Evolutionary conservation across 768 basidiomycete species (phyloP).

Genomic region (Rubroboletus satanas): DNA sequence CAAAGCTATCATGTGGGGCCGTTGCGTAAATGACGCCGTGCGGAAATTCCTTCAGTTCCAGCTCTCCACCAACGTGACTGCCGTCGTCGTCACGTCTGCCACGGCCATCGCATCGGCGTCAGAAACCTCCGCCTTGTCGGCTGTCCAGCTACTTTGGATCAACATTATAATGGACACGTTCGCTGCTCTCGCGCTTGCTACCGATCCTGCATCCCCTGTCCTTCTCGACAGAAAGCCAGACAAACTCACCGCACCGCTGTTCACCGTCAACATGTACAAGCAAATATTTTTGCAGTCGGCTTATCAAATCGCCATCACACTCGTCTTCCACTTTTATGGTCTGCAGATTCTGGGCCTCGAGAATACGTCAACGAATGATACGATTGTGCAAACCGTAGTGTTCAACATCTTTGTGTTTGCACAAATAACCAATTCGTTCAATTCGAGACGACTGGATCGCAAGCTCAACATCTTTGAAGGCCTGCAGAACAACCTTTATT

Average conservation of each 20-base stretch:
- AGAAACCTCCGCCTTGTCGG: conserved; percentile 85
- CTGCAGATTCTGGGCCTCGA: conserved; percentile 61
- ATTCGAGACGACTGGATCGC: conserved; percentile 82
- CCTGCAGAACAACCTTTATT: conserved; percentile 74
- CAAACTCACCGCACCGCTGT: conserved; percentile 81
- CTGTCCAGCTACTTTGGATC: conserved; percentile 97
- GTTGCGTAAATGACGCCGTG: conserved; percentile 96
- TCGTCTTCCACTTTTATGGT: conserved; percentile 89
- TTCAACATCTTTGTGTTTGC: conserved; percentile 99
- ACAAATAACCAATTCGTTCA: conserved; percentile 95
- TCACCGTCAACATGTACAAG: conserved; percentile 94
- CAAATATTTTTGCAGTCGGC: conserved; percentile 87
- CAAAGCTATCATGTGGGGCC: conserved; percentile 98
- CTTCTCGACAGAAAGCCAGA: conserved; percentile 90
- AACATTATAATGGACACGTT: conserved; percentile 99
- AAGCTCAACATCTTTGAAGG: conserved; percentile 88
- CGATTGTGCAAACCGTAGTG: conserved; percentile 75
- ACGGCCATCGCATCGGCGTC: conserved; percentile 75
- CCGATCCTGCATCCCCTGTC: conserved; percentile 82
- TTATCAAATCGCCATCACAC: conserved; percentile 79
- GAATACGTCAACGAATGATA: conserved; percentile 31
- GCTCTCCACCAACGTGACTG: conserved; percentile 90
- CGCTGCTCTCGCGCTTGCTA: conserved; percentile 94
- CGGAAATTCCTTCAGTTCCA: conserved; percentile 98
- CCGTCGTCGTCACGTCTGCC: conserved; percentile 90